Conservation (phyloP, 2,329 filamentous ascomycete genomes). For the Fusarium musae region DNA sequence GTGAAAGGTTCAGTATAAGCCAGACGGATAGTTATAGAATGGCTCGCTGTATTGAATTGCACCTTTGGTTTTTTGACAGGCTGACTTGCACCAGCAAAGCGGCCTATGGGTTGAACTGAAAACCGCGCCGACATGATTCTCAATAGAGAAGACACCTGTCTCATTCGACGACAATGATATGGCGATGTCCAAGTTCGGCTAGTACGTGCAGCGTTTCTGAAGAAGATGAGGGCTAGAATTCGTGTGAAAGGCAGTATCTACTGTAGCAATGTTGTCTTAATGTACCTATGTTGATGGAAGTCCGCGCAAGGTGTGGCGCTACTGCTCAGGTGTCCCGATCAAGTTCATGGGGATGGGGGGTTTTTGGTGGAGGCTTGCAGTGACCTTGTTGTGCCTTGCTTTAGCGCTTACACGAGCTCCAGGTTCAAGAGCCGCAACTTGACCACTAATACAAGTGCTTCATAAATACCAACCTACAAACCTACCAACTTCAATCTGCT, state of each 20-base stretch:
- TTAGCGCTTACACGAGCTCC: neutral
- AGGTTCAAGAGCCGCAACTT: neutral
- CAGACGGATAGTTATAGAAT: neutral
- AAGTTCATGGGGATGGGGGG: neutral
- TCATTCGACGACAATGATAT: neutral
- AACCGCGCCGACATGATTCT: conserved; percentile 58
- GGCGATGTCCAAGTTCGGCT: neutral
- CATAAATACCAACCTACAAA: neutral
- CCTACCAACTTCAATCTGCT: neutral
- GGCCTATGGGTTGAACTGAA: conserved; percentile 74
- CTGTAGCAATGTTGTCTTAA: neutral
- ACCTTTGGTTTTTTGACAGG: conserved; percentile 81
- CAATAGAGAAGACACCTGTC: neutral
- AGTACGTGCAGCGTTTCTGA: neutral
- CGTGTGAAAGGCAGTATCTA: neutral
- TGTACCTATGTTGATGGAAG: neutral
- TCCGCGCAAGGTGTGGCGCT: conserved; percentile 3
- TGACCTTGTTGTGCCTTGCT: neutral
- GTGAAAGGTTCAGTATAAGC: conserved; percentile 4
- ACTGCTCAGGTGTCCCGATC: conserved; percentile 8
- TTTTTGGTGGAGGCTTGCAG: conserved; percentile 8
- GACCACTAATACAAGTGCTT: neutral
- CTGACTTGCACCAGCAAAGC: conserved; percentile 74
- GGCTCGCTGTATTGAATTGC: conserved; percentile 35
- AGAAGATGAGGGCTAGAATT: neutral